Conservation (phyloP, 1,284 basidiomycete species). For the Apiotrichum veenhuisii region DNA sequence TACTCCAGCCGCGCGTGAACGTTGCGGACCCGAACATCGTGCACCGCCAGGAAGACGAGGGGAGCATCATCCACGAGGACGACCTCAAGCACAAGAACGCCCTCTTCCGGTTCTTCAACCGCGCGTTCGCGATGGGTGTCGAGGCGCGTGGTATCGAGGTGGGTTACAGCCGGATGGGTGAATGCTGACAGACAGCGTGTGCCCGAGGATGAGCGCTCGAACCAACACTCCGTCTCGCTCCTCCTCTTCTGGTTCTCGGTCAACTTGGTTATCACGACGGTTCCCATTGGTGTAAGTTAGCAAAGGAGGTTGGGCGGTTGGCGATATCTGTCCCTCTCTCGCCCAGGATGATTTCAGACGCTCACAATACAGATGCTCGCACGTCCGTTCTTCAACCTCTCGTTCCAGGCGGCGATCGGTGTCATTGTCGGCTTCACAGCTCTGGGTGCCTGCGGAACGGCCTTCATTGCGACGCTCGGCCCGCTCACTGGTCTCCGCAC, state of each 20-base stretch:
- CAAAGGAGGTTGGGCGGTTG: neutral
- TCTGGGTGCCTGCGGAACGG: constrained; percentile 47
- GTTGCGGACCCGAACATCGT: neutral
- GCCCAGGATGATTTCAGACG: neutral
- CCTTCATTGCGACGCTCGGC: constrained; percentile 61
- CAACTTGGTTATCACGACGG: constrained; percentile 54
- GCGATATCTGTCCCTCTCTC: neutral
- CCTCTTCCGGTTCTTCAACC: constrained; percentile 22
- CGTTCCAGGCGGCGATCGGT: constrained; percentile 51
- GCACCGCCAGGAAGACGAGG: neutral
- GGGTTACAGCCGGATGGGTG: neutral
- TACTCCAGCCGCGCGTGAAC: no score
- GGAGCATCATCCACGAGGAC: neutral
- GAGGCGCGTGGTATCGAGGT: constrained; percentile 34
- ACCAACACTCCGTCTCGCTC: constrained; percentile 23
- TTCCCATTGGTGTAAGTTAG: constrained; percentile 55
- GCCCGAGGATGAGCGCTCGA: constrained; percentile 27
- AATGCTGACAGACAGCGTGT: constrained; percentile 19
- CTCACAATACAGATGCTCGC: constrained; percentile 51
- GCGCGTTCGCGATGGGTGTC: constrained; percentile 28
- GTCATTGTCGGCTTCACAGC: constrained; percentile 46
- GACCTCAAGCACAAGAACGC: constrained; percentile 5
- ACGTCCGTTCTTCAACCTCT: constrained; percentile 56
- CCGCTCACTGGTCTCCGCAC: constrained; percentile 61
- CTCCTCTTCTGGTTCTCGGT: constrained; percentile 36